A percentile compares a stretch with the other conserved stretches of the same genome.
Evolutionary conservation across 352 stramenopile species (phyloP).

Genomic region (Phytophthora pistaciae): DNA sequence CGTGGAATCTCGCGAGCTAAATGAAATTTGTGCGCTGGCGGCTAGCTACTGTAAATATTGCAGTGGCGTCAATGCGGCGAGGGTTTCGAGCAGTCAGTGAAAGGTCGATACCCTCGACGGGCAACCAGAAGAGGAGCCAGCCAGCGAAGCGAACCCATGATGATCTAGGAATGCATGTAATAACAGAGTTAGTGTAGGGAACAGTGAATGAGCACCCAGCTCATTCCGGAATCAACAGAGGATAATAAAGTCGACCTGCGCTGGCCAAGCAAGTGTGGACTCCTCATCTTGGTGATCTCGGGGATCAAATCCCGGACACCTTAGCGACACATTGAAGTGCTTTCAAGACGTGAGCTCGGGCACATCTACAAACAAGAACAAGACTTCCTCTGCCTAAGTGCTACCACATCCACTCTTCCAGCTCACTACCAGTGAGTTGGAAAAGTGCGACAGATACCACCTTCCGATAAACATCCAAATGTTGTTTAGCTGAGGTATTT

Average conservation of each 20-base stretch:
- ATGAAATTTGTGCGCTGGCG: not conserved
- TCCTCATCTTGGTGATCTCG: not conserved
- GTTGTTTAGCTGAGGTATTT: too few relatives aligned
- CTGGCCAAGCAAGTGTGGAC: not conserved
- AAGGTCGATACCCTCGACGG: too few relatives aligned
- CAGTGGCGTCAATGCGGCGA: not conserved
- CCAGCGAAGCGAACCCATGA: too few relatives aligned
- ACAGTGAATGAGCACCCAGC: too few relatives aligned
- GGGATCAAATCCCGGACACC: not conserved
- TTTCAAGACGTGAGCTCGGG: not conserved
- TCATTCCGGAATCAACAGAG: not conserved
- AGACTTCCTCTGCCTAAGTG: not conserved
- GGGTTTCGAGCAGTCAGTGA: not conserved
- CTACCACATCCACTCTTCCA: constrained; percentile 2
- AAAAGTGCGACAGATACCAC: too few relatives aligned
- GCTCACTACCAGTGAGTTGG: not conserved
- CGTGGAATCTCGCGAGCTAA: not conserved
- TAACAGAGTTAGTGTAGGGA: too few relatives aligned
- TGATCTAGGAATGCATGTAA: too few relatives aligned
- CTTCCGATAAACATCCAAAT: too few relatives aligned
- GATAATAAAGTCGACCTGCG: not conserved
- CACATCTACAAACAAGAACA: too few relatives aligned
- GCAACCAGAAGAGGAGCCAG: too few relatives aligned
- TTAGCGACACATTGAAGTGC: too few relatives aligned
- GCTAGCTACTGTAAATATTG: not conserved